A percentile compares a stretch with the other conserved stretches of the same genome.
These are phyloP conservation scores for Haemoproteus tartakovskyi DNA, from an alignment of 169 alveolate genomes.

Conservation along the genomic window DNA sequence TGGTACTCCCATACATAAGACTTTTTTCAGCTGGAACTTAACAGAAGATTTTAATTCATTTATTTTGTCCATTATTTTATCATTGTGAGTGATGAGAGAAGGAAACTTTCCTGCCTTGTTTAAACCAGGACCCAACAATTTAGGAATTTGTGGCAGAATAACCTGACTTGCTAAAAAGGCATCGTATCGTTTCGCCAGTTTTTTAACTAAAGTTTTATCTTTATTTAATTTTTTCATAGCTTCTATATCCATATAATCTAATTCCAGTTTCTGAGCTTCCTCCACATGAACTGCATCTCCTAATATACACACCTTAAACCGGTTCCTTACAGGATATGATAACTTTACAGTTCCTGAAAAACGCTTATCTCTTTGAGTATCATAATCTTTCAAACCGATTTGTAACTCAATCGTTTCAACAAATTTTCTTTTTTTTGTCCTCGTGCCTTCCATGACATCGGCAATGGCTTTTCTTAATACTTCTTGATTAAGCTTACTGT, in stretches of 20 bases:
- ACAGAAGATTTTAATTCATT: conserved; percentile 92
- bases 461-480: conserved; percentile 88
- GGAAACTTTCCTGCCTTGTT: conserved; percentile 99
- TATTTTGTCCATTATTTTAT: conserved; percentile 94
- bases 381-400: conserved; percentile 98
- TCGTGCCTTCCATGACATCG: conserved; percentile 90
- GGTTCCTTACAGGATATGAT: conserved; percentile 95
- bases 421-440: conserved; percentile 93
- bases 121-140: conserved; percentile 98
- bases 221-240: conserved; percentile 98
- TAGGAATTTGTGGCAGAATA: conserved; percentile 97
- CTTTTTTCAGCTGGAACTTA: conserved; percentile 94
- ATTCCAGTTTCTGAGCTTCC: conserved; percentile 93
- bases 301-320: conserved; percentile 95
- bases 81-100: conserved; percentile 95
- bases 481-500: conserved; percentile 83
- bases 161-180: conserved; percentile 98
- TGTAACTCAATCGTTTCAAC: conserved; percentile 98
- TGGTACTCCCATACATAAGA: conserved; percentile 98
- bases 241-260: conserved; percentile 96
- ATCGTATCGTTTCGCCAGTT: conserved; percentile 93
- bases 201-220: conserved; percentile 98
- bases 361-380: conserved; percentile 99
- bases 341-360: conserved; percentile 98
- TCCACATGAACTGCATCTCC: conserved; percentile 99